Evolutionary conservation across 2,329 filamentous ascomycete species (phyloP), one percentile per base, ranked within the genome.

Genomic region (Phialemoniopsis sp.): DNA sequence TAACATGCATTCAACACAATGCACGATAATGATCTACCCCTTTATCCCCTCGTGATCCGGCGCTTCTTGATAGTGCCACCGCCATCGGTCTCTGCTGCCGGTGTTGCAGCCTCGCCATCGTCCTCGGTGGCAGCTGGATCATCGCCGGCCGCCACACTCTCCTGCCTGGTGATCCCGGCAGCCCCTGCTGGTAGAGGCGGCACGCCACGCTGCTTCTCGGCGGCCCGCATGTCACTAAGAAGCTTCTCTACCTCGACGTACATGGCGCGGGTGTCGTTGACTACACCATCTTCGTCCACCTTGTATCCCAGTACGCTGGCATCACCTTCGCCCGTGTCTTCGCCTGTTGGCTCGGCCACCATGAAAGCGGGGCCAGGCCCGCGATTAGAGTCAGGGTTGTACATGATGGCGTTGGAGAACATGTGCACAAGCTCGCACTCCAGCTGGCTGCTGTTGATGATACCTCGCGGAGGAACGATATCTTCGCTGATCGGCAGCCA

Each of bases 331-430:
- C 21, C 21, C 10, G 21, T 26, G 32, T 61, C 63, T 1, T 54
- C 59, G 16, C 57, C 55, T 4, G 36, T 30, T 51, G 58, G 54
- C 32, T 65, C 54, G 31, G 65, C 54, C 40, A 66, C 64, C 52
- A 77, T 59, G 47, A 89, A 86, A 0, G 72, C 67, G 3, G 73
- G 68, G 0, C 84, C 84, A 9, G 85, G 80, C 0, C 85, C 85
- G 18, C 83, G 78, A 48, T 86, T 72, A 0, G 85, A 82, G 46
- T 95, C 88, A 0, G 87, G 82, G 52, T 97, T 97, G 70, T 95
- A 98, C 93, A 98, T 97, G 62, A 96, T 86, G 14, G 93, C 91
- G 55, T 97, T 97, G 49, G 89, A 89, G 60, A 97, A 95, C 87
- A 97, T 96, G 52, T 94, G 87, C 52, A 94, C 88, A 10, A 97